Evolutionary conservation across 768 basidiomycete species (phyloP).

Genomic region (Mycena indigotica): DNA sequence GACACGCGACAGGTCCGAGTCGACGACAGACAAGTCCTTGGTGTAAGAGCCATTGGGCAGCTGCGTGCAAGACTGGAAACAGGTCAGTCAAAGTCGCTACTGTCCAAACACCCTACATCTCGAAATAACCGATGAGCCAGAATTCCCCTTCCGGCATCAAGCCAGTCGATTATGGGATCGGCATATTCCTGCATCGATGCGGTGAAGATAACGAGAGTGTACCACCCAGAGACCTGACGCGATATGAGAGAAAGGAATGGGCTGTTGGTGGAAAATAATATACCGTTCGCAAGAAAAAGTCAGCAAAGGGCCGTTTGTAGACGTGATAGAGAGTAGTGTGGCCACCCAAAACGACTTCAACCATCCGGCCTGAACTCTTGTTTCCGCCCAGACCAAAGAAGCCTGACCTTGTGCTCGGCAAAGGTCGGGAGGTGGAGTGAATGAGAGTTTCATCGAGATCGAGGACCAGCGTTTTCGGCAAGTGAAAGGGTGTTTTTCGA

Average conservation of each 20-base stretch:
- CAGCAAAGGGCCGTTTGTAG: constrained; percentile 97
- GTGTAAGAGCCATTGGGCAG: constrained; percentile 92
- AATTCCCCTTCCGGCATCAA: constrained; percentile 92
- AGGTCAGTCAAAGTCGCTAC: constrained; percentile 12
- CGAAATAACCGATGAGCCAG: constrained; percentile 88
- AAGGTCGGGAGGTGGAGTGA: constrained; percentile 89
- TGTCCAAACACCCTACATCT: constrained; percentile 64
- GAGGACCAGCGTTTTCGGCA: constrained; percentile 92
- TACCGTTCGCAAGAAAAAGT: constrained; percentile 90
- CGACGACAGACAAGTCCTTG: constrained; percentile 88
- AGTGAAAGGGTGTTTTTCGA: constrained; percentile 72
- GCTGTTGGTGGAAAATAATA: constrained; percentile 27
- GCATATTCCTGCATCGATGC: constrained; percentile 99
- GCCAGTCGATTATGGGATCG: constrained; percentile 99
- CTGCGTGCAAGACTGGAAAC: constrained; percentile 81
- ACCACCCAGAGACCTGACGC: constrained; percentile 95
- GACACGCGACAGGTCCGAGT: constrained; percentile 87
- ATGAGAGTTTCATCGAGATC: constrained; percentile 99
- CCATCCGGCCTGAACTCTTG: constrained; percentile 78
- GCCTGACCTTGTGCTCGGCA: constrained; percentile 57
- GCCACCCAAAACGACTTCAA: constrained; percentile 90
- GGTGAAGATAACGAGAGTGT: constrained; percentile 97
- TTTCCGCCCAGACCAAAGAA: constrained; percentile 65
- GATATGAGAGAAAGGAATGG: constrained; percentile 21
- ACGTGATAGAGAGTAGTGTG: constrained; percentile 94